Base-by-base conservation (phyloP, 495 filamentous ascomycete species). In the Aspergillus sparsus region DNA sequence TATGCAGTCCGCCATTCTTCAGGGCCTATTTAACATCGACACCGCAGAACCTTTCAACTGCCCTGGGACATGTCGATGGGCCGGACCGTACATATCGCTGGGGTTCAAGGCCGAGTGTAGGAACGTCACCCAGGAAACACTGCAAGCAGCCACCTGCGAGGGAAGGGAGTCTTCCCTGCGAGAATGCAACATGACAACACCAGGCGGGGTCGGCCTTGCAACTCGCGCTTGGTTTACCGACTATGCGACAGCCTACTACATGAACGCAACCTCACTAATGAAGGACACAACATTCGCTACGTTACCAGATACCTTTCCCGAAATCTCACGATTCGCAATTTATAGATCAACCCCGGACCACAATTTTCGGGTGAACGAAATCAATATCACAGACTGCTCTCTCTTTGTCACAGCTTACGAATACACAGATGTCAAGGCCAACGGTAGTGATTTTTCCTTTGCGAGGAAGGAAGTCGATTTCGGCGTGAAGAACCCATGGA, bases 301-400 rank as follows among this genome's bases (percentile, higher is more conserved):
- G 15, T 36, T 62, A 9, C 50, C 49, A 7, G 50, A 42, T 10
- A 45, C 55, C 21, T 58, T 66, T 46, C 63, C 63, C 31, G 63
- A 66, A 53, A 55, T 62, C 45, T 18, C 51, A 16, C 51, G 63
- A 33, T 60, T 66, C 31, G 63, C 55, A 27, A 57, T 66, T 45
- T 66, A 56, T 37, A 52, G 59, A 45, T 62, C 63, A 18, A 59
- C 35, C 36, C 34, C 49, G 11, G 55, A 62, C 39, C 0, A 0
- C n/a, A 53, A 53, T 55, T 62, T 60, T 13, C n/a, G 8, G 7
- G 33, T 57, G 15, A 49, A 31, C 27, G 32, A 60, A 21, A 56
- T 59, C 50, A 66, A 66, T 34, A 58, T 66, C 37, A 66, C 63
- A 11, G 59, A 66, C 4, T 66, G 59, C 46, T 62, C 63, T 16